Base-by-base conservation (phyloP, 2,329 filamentous ascomycete genomes). In the Microsporum ferrugineum region DNA sequence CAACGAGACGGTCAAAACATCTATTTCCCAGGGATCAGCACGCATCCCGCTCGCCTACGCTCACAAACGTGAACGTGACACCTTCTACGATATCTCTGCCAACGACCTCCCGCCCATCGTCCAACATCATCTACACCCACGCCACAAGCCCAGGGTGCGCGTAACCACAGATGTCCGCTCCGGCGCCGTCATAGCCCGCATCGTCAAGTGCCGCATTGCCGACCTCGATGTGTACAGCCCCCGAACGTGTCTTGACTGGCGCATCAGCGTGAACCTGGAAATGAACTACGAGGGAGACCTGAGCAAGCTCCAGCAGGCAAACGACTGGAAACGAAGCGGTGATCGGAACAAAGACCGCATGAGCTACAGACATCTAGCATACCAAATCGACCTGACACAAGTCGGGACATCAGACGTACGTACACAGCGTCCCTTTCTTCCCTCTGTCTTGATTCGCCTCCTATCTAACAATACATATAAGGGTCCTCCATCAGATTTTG, bases 201-300 rank as follows among this genome's bases (percentile, higher is more conserved):
- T 99, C 68, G 85, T 99, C 74, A 99, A 99, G 77, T 85, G 86
- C 31, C 85, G 91, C n/a, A 80, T 97, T 12, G 86, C 84, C 31
- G 91, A 99, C 71, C 77, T 96, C n/a, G 88, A 96, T 68, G 82
- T 99, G 17, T 87, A 88, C 73, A 88, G 90, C 67, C 92, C 94
- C 0, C 78, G 79, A 57, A 83, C 82, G 6, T 83, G 84, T 2
- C 88, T 96, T 69, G 94, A 99, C 74, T 96, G 91, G 75, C 88
- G 94, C 8, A 86, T 99, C 66, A 95, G 90, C 68, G 85, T 99
- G 70, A 97, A 96, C 70, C 82, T 99, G 1, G 95, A 99, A 83
- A 91, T 95, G 83, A 82, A 87, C 60, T 95, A 86, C 78, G 82
- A 90, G 2, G 89, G 91, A 29, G 79, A 84, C 1, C 69, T 88